Base-by-base conservation (phyloP, 768 basidiomycete genomes). In the Rhodotorula sphaerocarpa region DNA sequence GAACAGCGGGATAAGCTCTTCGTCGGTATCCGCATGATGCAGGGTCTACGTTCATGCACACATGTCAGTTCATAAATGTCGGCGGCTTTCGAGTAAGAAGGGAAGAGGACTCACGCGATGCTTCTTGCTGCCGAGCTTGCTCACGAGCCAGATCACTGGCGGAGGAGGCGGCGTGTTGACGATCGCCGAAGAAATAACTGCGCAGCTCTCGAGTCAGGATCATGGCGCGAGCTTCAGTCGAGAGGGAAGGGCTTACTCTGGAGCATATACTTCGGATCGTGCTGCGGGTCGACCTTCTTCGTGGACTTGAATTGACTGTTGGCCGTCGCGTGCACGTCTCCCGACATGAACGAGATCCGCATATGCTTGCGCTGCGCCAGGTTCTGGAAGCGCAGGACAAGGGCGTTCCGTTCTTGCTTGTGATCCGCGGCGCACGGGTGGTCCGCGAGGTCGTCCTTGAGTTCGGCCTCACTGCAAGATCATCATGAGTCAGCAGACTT, bases 251-350 rank as follows among this genome's bases (percentile, higher is more conserved):
- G 72, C 65, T 46, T 48, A 77, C 77, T 62, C 69, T 93, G 92
- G 50, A 92, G 73, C 91, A 97, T 96, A 75, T 88, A 95, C 48
- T 90, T 82, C 72, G 83, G 78, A 74, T 96, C 95, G 30, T 75
- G 67, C 3, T 75, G 72, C 2, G 88, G 83, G 5, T 77, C 73
- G 10, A 85, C 48, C 50, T 80, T 81, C 5, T 76, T 72, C 41
- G 75, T 76, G 57, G 62, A 53, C 59, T 57, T 57, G 72, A 72
- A 66, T 48, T 63, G 54, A 6, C 28, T 34, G 25, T 65, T 51
- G 1, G 88, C 87, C 1, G 87, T 87, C 69, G 87, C 87, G 73
- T 96, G 93, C 20, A 96, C 93, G 74, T 99, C 92, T 6, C 95
- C 95, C 0, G 86, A 86, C 23, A 97, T 72, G 75, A 92, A 91